phyloP scores from a whole-genome alignment of 1,284 basidiomycete genomes.

The Ganoderma resinaceum region DNA sequence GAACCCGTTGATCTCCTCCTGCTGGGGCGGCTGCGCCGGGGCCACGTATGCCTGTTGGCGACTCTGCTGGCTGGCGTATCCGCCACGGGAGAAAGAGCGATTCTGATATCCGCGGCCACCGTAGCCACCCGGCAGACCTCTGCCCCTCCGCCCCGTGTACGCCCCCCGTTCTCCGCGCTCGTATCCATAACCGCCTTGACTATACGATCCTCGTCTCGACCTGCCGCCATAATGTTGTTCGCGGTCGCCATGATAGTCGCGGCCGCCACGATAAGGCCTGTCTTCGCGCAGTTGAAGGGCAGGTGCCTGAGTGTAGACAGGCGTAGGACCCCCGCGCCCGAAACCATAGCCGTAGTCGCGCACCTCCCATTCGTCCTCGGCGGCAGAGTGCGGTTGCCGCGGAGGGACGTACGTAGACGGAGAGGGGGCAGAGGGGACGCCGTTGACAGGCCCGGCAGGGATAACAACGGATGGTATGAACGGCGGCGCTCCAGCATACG shows the following conservation, averaged over 20 bases:
- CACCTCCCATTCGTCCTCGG: slow-evolving; percentile 58
- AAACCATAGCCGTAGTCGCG: slow-evolving; percentile 57
- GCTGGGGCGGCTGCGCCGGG: slow-evolving; percentile 26
- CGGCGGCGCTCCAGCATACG: slow-evolving; percentile 18
- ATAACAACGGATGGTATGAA: slow-evolving; percentile 26
- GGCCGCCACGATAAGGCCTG: slow-evolving; percentile 21
- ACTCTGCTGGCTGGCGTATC: slow-evolving; percentile 36
- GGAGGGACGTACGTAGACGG: slow-evolving; percentile 27
- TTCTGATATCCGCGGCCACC: slow-evolving; percentile 42
- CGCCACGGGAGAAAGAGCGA: slow-evolving; percentile 35
- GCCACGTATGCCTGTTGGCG: slow-evolving; percentile 36
- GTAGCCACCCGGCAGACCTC: slow-evolving; percentile 42
- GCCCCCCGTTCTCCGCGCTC: slow-evolving; percentile 41
- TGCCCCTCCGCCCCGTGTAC: slow-evolving; percentile 40
- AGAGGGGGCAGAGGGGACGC: slow-evolving; percentile 22
- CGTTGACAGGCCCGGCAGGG: slow-evolving; percentile 21
- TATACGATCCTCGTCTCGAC: slow-evolving; percentile 40
- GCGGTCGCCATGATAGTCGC: slow-evolving; percentile 30
- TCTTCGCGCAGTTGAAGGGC: slow-evolving; percentile 19
- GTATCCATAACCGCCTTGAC: slow-evolving; percentile 33
- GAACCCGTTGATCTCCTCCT: slow-evolving; percentile 30
- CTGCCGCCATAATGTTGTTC: slow-evolving; percentile 33
- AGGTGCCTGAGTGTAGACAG: slow-evolving; percentile 16
- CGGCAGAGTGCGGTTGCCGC: slow-evolving; percentile 24
- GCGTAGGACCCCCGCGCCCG: slow-evolving; percentile 23